Evolutionary conservation across 305 asterid genomes (phyloP).

Genomic region (Stenogyne calaminthoides): DNA sequence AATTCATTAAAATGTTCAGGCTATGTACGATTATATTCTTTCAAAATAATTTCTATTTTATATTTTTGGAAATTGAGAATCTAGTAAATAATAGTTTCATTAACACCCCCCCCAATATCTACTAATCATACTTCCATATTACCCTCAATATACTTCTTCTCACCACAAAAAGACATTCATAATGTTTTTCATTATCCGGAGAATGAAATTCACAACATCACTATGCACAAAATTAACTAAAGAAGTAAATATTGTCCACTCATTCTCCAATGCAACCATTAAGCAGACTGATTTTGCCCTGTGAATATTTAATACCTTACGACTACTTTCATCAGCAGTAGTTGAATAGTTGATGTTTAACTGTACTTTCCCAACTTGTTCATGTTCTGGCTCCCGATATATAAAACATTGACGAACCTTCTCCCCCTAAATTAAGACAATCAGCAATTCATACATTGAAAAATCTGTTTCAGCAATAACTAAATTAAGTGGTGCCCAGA

Average conservation of each 20-base stretch:
- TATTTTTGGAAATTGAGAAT: background rate
- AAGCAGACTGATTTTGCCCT: background rate
- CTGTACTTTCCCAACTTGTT: constrained; percentile 88
- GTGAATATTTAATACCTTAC: constrained; percentile 53
- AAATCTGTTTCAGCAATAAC: constrained; percentile 11
- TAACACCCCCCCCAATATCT: background rate
- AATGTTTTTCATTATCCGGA: background rate
- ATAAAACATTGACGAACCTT: constrained; percentile 79
- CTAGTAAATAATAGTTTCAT: background rate
- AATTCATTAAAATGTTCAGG: background rate
- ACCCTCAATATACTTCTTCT: background rate
- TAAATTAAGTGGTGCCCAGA: constrained; percentile 20
- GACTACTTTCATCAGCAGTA: constrained; percentile 66
- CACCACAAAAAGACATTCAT: background rate
- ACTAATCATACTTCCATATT: background rate
- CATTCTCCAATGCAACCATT: background rate
- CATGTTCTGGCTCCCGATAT: constrained; percentile 93
- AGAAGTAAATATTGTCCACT: too few relatives aligned
- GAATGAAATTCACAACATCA: background rate
- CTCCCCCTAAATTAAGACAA: constrained; percentile 64
- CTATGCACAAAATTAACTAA: background rate
- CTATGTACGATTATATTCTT: background rate
- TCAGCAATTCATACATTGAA: constrained; percentile 11
- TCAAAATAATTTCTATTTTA: background rate
- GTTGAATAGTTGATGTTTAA: constrained; percentile 72